phyloP scores from a whole-genome alignment of 345 rosid genomes.

The Boechera divaricarpa region DNA sequence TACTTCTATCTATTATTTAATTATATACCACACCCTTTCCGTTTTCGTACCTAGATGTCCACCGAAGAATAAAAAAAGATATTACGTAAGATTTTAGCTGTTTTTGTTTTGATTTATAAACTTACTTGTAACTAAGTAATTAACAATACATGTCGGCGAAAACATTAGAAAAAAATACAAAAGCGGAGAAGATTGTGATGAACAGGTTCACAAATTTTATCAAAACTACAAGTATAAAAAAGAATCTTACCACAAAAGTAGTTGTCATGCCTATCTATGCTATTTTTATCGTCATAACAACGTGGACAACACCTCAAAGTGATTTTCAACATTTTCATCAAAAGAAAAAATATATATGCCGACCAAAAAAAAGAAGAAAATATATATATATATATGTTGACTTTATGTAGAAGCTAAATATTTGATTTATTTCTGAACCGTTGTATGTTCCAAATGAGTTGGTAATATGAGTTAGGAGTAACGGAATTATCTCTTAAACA shows the following conservation, averaged over 20 bases:
- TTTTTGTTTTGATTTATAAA: too few relatives aligned
- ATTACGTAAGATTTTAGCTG: too few relatives aligned
- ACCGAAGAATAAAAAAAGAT: too few relatives aligned
- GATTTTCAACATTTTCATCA: background rate
- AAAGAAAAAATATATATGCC: background rate
- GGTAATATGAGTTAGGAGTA: too few relatives aligned
- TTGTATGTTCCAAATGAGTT: background rate
- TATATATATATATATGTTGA: background rate
- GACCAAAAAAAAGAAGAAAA: too few relatives aligned
- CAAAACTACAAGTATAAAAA: conserved; percentile 19
- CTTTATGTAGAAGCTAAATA: background rate
- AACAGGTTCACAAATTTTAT: background rate
- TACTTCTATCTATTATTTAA: conserved; percentile 19
- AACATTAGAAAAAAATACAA: conserved; percentile 13
- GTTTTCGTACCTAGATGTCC: too few relatives aligned
- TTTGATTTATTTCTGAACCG: background rate
- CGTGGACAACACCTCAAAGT: background rate
- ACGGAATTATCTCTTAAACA: too few relatives aligned
- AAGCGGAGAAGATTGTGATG: background rate
- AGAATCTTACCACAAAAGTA: conserved; percentile 28
- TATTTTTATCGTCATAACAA: conserved; percentile 4
- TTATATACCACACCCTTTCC: background rate
- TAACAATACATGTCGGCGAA: background rate
- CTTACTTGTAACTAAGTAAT: too few relatives aligned
- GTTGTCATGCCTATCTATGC: conserved; percentile 18